Percentiles rank a stretch among this genome's conserved stretches.
phyloP scores from a whole-genome alignment of 768 basidiomycete species.

The Boletus rex-veris region DNA sequence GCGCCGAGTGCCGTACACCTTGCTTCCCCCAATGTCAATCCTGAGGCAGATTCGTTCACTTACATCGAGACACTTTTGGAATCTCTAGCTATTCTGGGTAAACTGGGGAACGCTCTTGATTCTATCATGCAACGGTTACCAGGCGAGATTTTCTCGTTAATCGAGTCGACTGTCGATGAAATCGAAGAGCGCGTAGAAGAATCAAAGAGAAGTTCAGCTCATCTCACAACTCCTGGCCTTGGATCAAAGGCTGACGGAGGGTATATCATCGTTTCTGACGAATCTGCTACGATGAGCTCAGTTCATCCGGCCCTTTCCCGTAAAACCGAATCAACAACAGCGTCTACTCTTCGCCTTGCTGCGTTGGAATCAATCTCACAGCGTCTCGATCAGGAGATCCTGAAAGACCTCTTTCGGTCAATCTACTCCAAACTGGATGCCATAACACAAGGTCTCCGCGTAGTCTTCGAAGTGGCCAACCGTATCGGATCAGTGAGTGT shows the following conservation, averaged over 20 bases:
- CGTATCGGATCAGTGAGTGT: constrained; percentile 84
- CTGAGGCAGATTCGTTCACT: constrained; percentile 88
- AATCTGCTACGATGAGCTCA: constrained; percentile 12
- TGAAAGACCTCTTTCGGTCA: constrained; percentile 95
- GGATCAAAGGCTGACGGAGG: constrained; percentile 47
- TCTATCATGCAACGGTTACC: constrained; percentile 78
- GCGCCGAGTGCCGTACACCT: constrained; percentile 20
- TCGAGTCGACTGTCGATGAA: constrained; percentile 86
- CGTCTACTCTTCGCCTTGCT: constrained; percentile 60
- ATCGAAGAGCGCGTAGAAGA: constrained; percentile 89
- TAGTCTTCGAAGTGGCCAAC: constrained; percentile 86
- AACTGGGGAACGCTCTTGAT: constrained; percentile 81
- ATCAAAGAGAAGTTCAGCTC: constrained; percentile 48
- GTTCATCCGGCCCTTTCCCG: constrained; percentile 28
- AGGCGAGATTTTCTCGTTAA: constrained; percentile 76
- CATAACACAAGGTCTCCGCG: constrained; percentile 84
- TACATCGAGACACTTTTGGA: constrained; percentile 93
- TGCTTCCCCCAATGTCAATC: constrained; percentile 46
- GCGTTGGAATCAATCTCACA: constrained; percentile 73
- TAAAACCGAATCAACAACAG: constrained; percentile 33
- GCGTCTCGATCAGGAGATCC: constrained; percentile 75
- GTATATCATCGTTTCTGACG: constrained; percentile 44
- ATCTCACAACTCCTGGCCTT: constrained; percentile 35
- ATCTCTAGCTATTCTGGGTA: constrained; percentile 87
- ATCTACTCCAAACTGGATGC: constrained; percentile 94